Base-by-base conservation (phyloP, 768 basidiomycete species). In the Grammothele lineata region DNA sequence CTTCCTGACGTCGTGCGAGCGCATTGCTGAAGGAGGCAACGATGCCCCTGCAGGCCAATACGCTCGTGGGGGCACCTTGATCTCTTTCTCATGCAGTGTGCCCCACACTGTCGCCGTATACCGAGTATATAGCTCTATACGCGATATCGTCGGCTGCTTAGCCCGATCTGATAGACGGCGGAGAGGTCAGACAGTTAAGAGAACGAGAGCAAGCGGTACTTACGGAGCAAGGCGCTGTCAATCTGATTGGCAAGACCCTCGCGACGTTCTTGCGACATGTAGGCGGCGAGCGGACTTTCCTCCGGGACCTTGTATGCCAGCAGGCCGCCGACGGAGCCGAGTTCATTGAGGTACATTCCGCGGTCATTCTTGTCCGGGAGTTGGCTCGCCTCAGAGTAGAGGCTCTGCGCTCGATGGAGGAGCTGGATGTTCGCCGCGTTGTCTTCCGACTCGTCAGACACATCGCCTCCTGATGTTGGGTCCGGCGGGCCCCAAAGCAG, bases 241-340 rank as follows among this genome's bases (percentile, higher is more conserved):
- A 98, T 83, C 66, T 93, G 88, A 47, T 91, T 87, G 5, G 92
- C 92, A 18, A 96, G 77, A 5, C 78, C 80, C 53, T 88, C 85
- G 49, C 93, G 77, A 58, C 93, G 72, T 43, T 79, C 80, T 62
- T 85, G 83, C 30, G 77, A 75, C 50, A 96, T 65, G 65, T 94
- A 97, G 45, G 75, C 81, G 14, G 77, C 70, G 57, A 92, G 74
- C 0, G 85, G 76, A 57, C 90, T 90, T 30, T 71, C 77, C 57
- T 90, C 89, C 0, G 92, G 88, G 17, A 83, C 74, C 30, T 74
- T 76, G 65, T 95, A 96, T n/a, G 85, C 91, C 36, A 97, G 71
- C 24, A 97, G 66, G 0, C 85, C 85, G 15, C 79, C 75, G 0
- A 92, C 91, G 57, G 83, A 78, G 35, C 72, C 70, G 45, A 94